These are phyloP conservation scores for Lipomyces mesembrius DNA, from an alignment of 805 yeast species.

Conservation along the genomic window DNA sequence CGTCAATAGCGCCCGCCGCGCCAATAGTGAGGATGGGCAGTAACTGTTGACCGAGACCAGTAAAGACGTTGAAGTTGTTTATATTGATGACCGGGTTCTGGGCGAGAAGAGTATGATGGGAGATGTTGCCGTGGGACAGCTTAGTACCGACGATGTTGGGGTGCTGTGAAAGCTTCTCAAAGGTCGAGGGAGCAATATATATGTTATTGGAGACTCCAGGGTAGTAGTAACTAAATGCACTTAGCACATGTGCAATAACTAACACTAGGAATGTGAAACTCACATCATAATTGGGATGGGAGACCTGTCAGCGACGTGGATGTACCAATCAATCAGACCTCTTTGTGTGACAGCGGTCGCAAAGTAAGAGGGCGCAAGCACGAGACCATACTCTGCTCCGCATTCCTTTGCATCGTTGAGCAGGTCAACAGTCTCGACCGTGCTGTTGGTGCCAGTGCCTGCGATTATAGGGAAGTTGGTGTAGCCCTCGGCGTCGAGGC, in stretches of 20 bases:
- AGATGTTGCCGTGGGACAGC: constrained; percentile 57
- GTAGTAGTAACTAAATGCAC: constrained; percentile 46
- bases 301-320: constrained; percentile 52
- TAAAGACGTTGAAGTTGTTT: constrained; percentile 52
- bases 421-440: constrained; percentile 52
- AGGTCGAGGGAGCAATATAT: constrained; percentile 48
- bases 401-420: constrained; percentile 41
- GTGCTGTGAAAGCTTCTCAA: constrained; percentile 52
- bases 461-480: constrained; percentile 53
- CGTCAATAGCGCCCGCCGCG: constrained; percentile 59
- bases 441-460: constrained; percentile 56
- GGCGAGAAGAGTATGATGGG: constrained; percentile 54
- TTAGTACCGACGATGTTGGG: constrained; percentile 57
- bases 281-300: constrained; percentile 51
- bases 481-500: constrained; percentile 47
- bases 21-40: constrained; percentile 56
- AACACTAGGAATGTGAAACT: neutral
- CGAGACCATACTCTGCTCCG: constrained; percentile 43
- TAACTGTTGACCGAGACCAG: constrained; percentile 59
- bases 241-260: neutral
- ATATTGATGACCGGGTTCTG: constrained; percentile 49
- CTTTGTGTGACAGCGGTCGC: constrained; percentile 53
- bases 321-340: constrained; percentile 54
- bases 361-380: constrained; percentile 55
- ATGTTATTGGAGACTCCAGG: constrained; percentile 57